These are phyloP conservation scores for Aspergillus egyptiacus DNA, from an alignment of 495 filamentous ascomycete genomes.

Conservation along the genomic window DNA sequence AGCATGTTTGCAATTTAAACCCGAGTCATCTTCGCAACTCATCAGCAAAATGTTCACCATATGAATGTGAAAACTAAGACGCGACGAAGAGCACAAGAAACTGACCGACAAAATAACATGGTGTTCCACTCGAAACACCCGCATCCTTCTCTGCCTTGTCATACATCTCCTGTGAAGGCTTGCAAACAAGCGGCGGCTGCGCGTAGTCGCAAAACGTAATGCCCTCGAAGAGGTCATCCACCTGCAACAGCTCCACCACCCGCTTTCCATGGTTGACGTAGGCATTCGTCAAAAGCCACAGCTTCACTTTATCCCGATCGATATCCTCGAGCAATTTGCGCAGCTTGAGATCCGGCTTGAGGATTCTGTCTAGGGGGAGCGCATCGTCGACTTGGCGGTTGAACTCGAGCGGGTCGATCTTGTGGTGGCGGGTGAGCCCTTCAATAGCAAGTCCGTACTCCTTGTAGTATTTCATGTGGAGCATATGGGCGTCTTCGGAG, in stretches of 20 bases:
- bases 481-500: constrained; percentile 64
- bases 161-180: constrained; percentile 79
- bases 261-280: constrained; percentile 81
- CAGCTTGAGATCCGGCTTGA: constrained; percentile 69
- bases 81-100: constrained; percentile 4
- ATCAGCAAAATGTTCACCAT: constrained; percentile 4
- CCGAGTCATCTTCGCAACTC: constrained; percentile 64
- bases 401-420: constrained; percentile 93
- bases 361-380: constrained; percentile 75
- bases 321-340: constrained; percentile 72
- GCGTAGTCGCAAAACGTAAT: constrained; percentile 89
- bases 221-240: constrained; percentile 88
- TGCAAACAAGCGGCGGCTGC: constrained; percentile 64
- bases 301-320: constrained; percentile 69
- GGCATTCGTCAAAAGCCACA: constrained; percentile 96
- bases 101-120: constrained; percentile 85
- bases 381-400: constrained; percentile 94
- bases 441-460: constrained; percentile 97
- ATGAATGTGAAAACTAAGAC: not conserved
- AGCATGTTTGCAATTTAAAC: constrained; percentile 64
- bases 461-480: constrained; percentile 88
- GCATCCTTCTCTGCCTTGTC: constrained; percentile 67
- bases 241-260: constrained; percentile 70
- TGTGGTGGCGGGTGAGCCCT: constrained; percentile 86
- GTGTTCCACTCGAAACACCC: constrained; percentile 46